These are phyloP conservation scores for Pelargonium nanum DNA, from an alignment of 345 rosid genomes.

Conservation along the genomic window DNA sequence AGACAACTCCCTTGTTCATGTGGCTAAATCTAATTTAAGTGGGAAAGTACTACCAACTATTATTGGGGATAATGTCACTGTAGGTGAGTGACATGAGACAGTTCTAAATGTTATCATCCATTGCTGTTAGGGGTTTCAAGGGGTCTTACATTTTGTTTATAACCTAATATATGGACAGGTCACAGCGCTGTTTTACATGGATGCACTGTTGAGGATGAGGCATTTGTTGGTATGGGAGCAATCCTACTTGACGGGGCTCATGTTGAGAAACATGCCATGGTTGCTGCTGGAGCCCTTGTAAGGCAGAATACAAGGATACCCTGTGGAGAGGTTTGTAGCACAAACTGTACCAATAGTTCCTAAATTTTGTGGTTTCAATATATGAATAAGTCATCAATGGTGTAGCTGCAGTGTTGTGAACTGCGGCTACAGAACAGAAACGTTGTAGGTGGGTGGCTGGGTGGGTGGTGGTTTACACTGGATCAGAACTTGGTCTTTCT, in stretches of 20 bases:
- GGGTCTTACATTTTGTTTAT: constrained; percentile 19
- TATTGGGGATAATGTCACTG: constrained; percentile 72
- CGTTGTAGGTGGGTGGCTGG: no score
- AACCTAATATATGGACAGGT: constrained; percentile 38
- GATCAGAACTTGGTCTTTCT: no score
- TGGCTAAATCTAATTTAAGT: constrained; percentile 68
- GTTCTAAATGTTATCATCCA: neutral
- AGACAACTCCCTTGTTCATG: constrained; percentile 74
- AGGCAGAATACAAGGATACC: constrained; percentile 81
- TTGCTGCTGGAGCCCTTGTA: constrained; percentile 91
- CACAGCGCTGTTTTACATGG: constrained; percentile 86
- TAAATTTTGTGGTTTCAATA: no score
- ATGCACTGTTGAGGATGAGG: constrained; percentile 79
- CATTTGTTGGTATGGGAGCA: constrained; percentile 80
- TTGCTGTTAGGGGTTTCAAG: neutral
- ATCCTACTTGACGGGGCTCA: constrained; percentile 72
- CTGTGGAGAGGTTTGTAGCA: constrained; percentile 52
- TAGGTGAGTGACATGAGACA: constrained; percentile 30
- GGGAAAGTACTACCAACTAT: constrained; percentile 73
- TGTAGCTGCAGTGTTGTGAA: no score
- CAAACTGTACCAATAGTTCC: neutral
- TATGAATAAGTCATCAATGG: no score
- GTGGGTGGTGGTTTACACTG: no score
- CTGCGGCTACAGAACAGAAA: no score
- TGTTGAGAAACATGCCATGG: constrained; percentile 85